Base-by-base conservation (phyloP, 2,329 filamentous ascomycete species). In the Exophiala calicioides region DNA sequence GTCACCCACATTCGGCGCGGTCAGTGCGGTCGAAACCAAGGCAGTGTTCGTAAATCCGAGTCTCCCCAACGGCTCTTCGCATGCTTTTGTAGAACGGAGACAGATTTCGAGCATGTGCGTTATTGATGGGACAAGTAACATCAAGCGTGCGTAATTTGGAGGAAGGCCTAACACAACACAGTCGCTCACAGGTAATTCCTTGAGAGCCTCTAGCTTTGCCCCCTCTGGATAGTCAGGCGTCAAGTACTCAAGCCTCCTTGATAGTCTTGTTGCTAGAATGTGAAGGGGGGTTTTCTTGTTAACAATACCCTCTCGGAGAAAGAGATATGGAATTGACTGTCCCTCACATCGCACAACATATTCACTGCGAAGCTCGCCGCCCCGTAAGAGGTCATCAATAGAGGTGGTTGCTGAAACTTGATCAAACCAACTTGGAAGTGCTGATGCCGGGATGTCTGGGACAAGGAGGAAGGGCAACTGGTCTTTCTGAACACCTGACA, bases 191-290 rank as follows among this genome's bases (percentile, higher is more conserved):
- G 38, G 26, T 10, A 53, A 16, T 4, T 12, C 35, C 15, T 21
- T 21, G n/a, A n/a, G 19, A 15, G 5, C 6, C 15, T 15, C 13
- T 8, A 20, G 19, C 16, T 26, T 19, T 5, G 16, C 12, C 19
- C 29, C 21, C 9, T 12, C 34, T 29, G 19, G 6, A 20, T 16
- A n/a, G 18, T 39, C 20, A 9, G 62, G 44, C 3, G 62, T 63
- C 10, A 68, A 44, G 41, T 67, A 67, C 32, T 69, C 62, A 9
- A 61, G 58, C 24, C 61, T 59, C 38, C 64, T 67, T 6, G 66
- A 59, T 30, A 66, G 57, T 20, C 31, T 58, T 18, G 38, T 57
- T 10, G 60, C 65, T 23, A 20, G 3, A 30, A 50, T 47, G 15
- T 23, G 18, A n/a, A n/a, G n/a, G 7, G 15, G 33, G 5, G n/a